A percentile compares a stretch with the other conserved stretches of the same genome.
These are phyloP conservation scores for Ceratobasidium sp. DNA, from an alignment of 1,284 basidiomycete species.

Conservation along the genomic window DNA sequence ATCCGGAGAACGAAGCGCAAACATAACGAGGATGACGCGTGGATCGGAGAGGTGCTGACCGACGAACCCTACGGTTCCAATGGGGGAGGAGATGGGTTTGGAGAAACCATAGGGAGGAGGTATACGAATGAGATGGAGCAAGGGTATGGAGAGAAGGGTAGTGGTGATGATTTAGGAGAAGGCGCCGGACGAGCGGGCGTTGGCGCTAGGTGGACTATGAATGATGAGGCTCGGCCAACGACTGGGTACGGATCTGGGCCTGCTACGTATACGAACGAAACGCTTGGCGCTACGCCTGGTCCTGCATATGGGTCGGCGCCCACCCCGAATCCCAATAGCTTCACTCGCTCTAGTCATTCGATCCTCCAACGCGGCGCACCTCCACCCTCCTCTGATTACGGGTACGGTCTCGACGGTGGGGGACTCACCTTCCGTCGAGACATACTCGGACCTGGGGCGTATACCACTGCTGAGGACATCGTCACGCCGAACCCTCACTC, in stretches of 20 bases:
- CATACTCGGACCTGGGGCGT: not conserved
- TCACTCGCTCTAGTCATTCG: not conserved
- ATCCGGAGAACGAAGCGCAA: not conserved
- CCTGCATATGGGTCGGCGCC: slow-evolving; percentile 6
- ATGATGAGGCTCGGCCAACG: not conserved
- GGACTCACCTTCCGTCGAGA: slow-evolving; percentile 37
- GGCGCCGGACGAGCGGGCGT: slow-evolving; percentile 9
- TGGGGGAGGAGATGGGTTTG: not conserved
- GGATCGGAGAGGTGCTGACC: slow-evolving; percentile 14
- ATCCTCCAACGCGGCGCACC: slow-evolving; percentile 31
- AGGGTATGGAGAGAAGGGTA: slow-evolving; percentile 1
- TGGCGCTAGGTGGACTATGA: not conserved
- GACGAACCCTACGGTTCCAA: slow-evolving; percentile 11
- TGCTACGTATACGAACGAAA: not conserved
- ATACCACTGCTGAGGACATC: slow-evolving; percentile 13
- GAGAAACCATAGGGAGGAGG: not conserved
- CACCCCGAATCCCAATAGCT: not conserved
- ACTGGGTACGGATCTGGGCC: not conserved
- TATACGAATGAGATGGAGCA: slow-evolving; percentile 1
- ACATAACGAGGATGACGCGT: slow-evolving; percentile 9
- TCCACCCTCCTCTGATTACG: not conserved
- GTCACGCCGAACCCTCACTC: not conserved
- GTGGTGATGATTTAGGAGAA: not conserved
- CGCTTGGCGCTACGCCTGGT: not conserved
- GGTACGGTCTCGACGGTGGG: slow-evolving; percentile 22